phyloP scores from a whole-genome alignment of 306 rosid species.

The Comarum palustre region DNA sequence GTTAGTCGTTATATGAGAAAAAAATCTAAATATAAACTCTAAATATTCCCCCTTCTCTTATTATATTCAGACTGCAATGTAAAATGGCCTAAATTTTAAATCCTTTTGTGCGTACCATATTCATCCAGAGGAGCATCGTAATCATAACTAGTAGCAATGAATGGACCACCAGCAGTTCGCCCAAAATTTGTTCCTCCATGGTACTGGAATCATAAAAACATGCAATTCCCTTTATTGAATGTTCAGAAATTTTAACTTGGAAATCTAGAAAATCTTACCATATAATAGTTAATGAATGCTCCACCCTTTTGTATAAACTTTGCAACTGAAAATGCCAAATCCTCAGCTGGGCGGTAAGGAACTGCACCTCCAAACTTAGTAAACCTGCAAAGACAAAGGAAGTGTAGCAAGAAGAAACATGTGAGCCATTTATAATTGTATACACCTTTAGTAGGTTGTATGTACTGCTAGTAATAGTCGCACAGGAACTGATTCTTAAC shows the following conservation, averaged over 20 bases:
- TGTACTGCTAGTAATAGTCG: not conserved
- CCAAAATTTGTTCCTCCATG: constrained; percentile 99
- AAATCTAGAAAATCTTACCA: constrained; percentile 48
- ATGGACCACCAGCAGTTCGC: constrained; percentile 98
- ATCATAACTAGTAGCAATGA: constrained; percentile 93
- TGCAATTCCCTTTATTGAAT: constrained; percentile 21
- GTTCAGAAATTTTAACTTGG: constrained; percentile 3
- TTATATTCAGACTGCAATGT: constrained; percentile 6
- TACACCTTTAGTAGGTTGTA: not conserved
- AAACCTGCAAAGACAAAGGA: constrained; percentile 49
- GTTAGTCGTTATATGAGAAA: constrained; percentile 2
- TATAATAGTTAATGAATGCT: constrained; percentile 80
- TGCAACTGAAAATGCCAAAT: constrained; percentile 90
- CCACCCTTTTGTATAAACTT: constrained; percentile 95
- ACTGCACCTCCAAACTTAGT: constrained; percentile 94
- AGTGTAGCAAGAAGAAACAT: not conserved
- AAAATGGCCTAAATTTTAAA: not conserved
- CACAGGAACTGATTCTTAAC: constrained; percentile 16
- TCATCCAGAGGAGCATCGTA: constrained; percentile 98
- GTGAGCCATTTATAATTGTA: not conserved
- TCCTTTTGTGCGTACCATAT: constrained; percentile 55
- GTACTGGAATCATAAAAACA: constrained; percentile 51
- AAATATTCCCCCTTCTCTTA: not conserved
- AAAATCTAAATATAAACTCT: not conserved
- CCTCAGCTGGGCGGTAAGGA: constrained; percentile 91